A percentile compares a stretch with the other conserved stretches of the same genome.
These are phyloP conservation scores for Strobilomyces echinocephalus DNA, from an alignment of 768 basidiomycete species.

Conservation along the genomic window DNA sequence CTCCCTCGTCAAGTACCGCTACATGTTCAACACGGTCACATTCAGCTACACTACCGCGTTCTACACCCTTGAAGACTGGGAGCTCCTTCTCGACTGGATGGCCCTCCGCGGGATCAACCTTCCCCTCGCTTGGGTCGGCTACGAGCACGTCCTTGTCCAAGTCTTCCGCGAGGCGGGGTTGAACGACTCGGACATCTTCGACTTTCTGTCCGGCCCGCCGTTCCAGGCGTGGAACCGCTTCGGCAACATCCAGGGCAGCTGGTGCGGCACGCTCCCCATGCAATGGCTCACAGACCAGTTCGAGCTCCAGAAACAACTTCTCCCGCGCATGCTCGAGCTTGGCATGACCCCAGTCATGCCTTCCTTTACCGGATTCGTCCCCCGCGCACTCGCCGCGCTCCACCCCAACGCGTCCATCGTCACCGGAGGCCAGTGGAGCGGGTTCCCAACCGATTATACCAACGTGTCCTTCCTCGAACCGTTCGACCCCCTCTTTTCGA, in stretches of 20 bases:
- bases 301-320: slow-evolving; percentile 32
- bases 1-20: slow-evolving; percentile 37
- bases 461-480: slow-evolving; percentile 40
- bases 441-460: slow-evolving; percentile 31
- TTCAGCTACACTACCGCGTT: slow-evolving; percentile 39
- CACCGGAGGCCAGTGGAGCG: slow-evolving; percentile 33
- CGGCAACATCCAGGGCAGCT: slow-evolving; percentile 40
- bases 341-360: slow-evolving; percentile 42
- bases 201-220: slow-evolving; percentile 36
- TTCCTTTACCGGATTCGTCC: slow-evolving; percentile 41
- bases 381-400: slow-evolving; percentile 25
- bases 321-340: slow-evolving; percentile 37
- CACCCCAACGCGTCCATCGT: slow-evolving; percentile 35
- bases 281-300: slow-evolving; percentile 39
- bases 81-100: slow-evolving; percentile 39
- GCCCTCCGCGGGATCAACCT: slow-evolving; percentile 39
- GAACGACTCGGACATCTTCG: slow-evolving; percentile 30
- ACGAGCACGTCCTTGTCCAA: slow-evolving; percentile 35
- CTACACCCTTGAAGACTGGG: slow-evolving; percentile 38
- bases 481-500: slow-evolving; percentile 34
- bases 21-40: slow-evolving; percentile 42
- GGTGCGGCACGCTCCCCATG: slow-evolving; percentile 33
- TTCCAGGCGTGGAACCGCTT: slow-evolving; percentile 43
- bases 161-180: slow-evolving; percentile 37
- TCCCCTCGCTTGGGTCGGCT: slow-evolving; percentile 40